Evolutionary conservation across 2,329 filamentous ascomycete genomes (phyloP).

Genomic region (Sclerotiophoma versabilis): DNA sequence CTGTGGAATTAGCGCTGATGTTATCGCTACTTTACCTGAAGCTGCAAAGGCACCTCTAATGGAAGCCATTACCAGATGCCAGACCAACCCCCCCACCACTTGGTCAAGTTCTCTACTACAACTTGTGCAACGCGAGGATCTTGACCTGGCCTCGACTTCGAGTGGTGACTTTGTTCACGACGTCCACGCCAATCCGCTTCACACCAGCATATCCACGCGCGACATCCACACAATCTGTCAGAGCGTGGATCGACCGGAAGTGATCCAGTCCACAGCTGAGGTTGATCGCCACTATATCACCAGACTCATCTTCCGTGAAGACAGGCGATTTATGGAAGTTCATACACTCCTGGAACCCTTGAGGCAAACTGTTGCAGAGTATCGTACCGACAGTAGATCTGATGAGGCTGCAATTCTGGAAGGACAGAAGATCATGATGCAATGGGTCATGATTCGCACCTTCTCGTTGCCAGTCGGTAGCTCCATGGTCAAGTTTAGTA

Average conservation of each 20-base stretch:
- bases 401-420: constrained; percentile 88
- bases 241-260: constrained; percentile 67
- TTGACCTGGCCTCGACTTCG: constrained; percentile 57
- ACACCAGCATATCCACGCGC: constrained; percentile 46
- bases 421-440: constrained; percentile 88
- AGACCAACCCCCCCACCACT: constrained; percentile 77
- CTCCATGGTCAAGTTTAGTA: constrained; percentile 85
- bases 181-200: constrained; percentile 24
- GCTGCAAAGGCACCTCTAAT: constrained; percentile 80
- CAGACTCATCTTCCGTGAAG: constrained; percentile 86
- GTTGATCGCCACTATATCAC: constrained; percentile 83
- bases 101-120: constrained; percentile 77
- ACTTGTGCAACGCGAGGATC: constrained; percentile 81
- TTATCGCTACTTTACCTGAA: constrained; percentile 86
- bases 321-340: constrained; percentile 87
- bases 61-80: constrained; percentile 84
- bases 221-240: constrained; percentile 83
- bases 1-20: constrained; percentile 69
- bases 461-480: constrained; percentile 88
- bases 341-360: constrained; percentile 84
- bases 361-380: constrained; percentile 78
- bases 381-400: constrained; percentile 77
- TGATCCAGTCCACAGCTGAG: constrained; percentile 80
- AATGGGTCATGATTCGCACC: constrained; percentile 84
- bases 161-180: constrained; percentile 33